A percentile compares a stretch with the other conserved stretches of the same genome.
Evolutionary conservation across 352 stramenopile species (phyloP).

Genomic region (Globisporangium cederbergense): DNA sequence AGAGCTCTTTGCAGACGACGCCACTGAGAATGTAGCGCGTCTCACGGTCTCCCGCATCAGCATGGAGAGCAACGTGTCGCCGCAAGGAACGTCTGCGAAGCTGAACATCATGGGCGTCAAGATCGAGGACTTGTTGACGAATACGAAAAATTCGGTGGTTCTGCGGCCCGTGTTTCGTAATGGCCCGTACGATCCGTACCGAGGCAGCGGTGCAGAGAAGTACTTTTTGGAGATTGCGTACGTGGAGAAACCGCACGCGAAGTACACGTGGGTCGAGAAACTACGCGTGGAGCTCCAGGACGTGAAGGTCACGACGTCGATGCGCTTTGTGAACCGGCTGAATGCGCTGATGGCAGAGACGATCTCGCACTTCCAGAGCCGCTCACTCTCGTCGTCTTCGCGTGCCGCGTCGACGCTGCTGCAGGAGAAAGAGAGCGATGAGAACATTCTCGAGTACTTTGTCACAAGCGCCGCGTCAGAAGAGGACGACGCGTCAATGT

Average conservation of each 20-base stretch:
- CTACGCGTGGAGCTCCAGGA: conserved; percentile 62
- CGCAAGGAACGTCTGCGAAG: conserved; percentile 44
- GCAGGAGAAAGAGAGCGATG: conserved; percentile 29
- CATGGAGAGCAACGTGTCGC: conserved; percentile 43
- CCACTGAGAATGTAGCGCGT: conserved; percentile 51
- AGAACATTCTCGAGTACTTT: conserved; percentile 73
- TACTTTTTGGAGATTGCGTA: conserved; percentile 73
- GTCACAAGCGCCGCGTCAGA: conserved; percentile 30
- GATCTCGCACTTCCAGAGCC: conserved; percentile 62
- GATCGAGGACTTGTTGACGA: conserved; percentile 62
- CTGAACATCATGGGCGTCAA: conserved; percentile 73
- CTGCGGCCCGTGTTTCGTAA: conserved; percentile 44
- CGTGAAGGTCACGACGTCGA: conserved; percentile 68
- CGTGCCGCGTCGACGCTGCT: conserved; percentile 26
- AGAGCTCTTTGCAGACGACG: neutral
- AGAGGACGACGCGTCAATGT: conserved; percentile 54
- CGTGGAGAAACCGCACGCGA: conserved; percentile 61
- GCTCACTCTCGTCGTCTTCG: conserved; percentile 48
- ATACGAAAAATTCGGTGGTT: conserved; percentile 65
- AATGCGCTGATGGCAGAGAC: conserved; percentile 60
- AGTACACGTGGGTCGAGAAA: conserved; percentile 69
- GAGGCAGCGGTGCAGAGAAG: conserved; percentile 22
- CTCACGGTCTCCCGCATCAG: conserved; percentile 67
- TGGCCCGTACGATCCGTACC: conserved; percentile 16
- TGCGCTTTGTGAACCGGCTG: conserved; percentile 76